phyloP scores from a whole-genome alignment of 2,329 filamentous ascomycete species.

The Diaporthe amygdali region DNA sequence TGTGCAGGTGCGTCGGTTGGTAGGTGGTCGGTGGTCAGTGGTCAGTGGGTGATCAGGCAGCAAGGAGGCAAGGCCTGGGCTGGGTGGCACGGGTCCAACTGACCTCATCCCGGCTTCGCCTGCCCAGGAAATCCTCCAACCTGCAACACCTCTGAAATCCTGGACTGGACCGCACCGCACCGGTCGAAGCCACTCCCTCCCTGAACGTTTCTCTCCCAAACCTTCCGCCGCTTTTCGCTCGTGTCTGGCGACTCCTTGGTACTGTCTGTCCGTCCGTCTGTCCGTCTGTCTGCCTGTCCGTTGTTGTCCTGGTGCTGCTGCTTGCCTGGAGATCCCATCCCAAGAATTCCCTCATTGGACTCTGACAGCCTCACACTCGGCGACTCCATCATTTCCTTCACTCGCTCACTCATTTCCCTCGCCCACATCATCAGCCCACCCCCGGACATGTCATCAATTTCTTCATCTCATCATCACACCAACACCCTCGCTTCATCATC shows the following conservation, averaged over 20 bases:
- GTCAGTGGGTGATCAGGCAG: not conserved
- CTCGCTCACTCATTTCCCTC: slow-evolving; percentile 3
- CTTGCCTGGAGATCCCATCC: not conserved
- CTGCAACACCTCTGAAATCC: slow-evolving; percentile 5
- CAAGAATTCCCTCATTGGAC: not conserved
- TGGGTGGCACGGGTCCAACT: not conserved
- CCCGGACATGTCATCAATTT: not conserved
- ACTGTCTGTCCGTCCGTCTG: not conserved
- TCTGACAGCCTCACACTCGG: slow-evolving; percentile 6
- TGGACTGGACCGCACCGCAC: too few species aligned
- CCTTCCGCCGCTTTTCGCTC: not conserved
- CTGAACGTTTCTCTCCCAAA: not conserved
- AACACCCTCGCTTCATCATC: slow-evolving; percentile 1
- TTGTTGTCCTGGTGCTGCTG: not conserved
- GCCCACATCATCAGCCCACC: slow-evolving; percentile 3
- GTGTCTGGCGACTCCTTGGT: not conserved
- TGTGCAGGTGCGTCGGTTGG: not conserved
- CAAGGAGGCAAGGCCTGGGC: not conserved
- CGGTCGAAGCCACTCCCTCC: not conserved
- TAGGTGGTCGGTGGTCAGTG: not conserved
- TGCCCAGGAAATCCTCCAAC: slow-evolving; percentile 1
- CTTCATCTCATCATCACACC: slow-evolving; percentile 4
- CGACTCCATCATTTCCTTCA: not conserved
- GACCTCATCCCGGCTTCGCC: slow-evolving; percentile 1
- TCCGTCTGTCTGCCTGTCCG: not conserved